These are phyloP conservation scores for Eragrostis curvula DNA, from an alignment of 176 grass and related monocot genomes.

Conservation along the genomic window DNA sequence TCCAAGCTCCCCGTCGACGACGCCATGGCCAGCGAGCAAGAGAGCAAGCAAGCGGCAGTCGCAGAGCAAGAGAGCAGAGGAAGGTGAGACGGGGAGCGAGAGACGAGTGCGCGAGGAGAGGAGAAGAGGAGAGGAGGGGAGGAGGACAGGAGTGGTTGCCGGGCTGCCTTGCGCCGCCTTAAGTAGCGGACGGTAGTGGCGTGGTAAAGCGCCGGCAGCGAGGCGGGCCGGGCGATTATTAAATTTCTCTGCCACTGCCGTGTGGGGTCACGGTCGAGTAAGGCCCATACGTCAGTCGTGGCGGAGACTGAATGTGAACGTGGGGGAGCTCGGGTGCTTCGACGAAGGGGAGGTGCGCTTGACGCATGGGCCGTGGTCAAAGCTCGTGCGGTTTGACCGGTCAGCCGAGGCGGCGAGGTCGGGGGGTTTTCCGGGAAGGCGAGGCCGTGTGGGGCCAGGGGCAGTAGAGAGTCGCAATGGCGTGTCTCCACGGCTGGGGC, in stretches of 20 bases:
- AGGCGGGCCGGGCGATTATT: too few species aligned
- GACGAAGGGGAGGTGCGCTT: not conserved
- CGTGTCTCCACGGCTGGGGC: slow-evolving; percentile 9
- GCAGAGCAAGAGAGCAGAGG: too few species aligned
- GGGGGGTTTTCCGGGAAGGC: slow-evolving; percentile 40
- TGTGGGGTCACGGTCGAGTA: fast-evolving
- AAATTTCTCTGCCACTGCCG: not conserved
- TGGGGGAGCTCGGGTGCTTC: slow-evolving; percentile 26
- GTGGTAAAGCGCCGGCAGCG: not conserved
- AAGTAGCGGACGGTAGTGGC: slow-evolving; percentile 32
- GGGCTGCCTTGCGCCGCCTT: slow-evolving; percentile 1
- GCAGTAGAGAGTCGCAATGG: slow-evolving; percentile 21
- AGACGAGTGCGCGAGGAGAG: too few species aligned
- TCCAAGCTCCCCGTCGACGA: slow-evolving; percentile 68
- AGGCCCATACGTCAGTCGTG: not conserved
- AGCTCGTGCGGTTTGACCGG: slow-evolving; percentile 64
- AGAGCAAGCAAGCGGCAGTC: not conserved
- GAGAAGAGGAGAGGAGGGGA: not conserved
- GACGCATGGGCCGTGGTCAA: slow-evolving; percentile 37
- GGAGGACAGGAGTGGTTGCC: slow-evolving; percentile 39
- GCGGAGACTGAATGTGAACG: not conserved
- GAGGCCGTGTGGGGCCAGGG: slow-evolving; percentile 29
- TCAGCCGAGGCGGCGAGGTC: slow-evolving; percentile 45
- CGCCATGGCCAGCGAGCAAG: slow-evolving; percentile 36
- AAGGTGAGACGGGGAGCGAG: not conserved